Evolutionary conservation across 345 rosid genomes (phyloP).

Genomic region (Lumnitzera littorea): DNA sequence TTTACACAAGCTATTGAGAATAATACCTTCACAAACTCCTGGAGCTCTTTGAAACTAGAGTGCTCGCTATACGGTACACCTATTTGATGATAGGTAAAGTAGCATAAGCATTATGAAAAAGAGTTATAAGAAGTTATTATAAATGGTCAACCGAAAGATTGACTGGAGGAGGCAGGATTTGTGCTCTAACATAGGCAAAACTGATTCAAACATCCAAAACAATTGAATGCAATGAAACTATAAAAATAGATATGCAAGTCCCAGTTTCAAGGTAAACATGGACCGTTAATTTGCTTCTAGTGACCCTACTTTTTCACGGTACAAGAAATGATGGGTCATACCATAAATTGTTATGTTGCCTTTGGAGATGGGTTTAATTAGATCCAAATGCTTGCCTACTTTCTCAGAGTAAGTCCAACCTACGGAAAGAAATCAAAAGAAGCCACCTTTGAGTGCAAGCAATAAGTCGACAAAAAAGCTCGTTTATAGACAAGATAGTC

Average conservation of each 20-base stretch:
- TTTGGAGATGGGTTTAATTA: slow-evolving; percentile 48
- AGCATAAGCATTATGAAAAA: background rate
- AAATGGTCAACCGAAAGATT: no score
- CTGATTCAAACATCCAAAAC: background rate
- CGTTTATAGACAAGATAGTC: background rate
- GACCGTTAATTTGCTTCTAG: no score
- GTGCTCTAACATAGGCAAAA: no score
- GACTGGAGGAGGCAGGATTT: no score
- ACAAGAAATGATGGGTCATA: slow-evolving; percentile 20
- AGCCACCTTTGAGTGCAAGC: background rate
- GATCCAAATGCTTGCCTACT: slow-evolving; percentile 49
- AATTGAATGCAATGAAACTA: background rate
- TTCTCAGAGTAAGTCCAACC: slow-evolving; percentile 79
- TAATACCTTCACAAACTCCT: slow-evolving; percentile 64
- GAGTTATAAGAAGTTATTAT: no score
- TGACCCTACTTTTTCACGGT: background rate
- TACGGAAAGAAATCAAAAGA: slow-evolving; percentile 11
- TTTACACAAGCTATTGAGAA: background rate
- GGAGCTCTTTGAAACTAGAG: slow-evolving; percentile 69
- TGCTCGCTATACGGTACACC: slow-evolving; percentile 88
- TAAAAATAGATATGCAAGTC: background rate
- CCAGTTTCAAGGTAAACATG: no score
- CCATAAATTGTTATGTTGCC: slow-evolving; percentile 69
- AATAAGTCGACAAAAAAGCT: background rate
- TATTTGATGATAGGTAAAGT: slow-evolving; percentile 12